These are phyloP conservation scores for Daldinia decipiens DNA, from an alignment of 495 filamentous ascomycete species.

Conservation along the genomic window DNA sequence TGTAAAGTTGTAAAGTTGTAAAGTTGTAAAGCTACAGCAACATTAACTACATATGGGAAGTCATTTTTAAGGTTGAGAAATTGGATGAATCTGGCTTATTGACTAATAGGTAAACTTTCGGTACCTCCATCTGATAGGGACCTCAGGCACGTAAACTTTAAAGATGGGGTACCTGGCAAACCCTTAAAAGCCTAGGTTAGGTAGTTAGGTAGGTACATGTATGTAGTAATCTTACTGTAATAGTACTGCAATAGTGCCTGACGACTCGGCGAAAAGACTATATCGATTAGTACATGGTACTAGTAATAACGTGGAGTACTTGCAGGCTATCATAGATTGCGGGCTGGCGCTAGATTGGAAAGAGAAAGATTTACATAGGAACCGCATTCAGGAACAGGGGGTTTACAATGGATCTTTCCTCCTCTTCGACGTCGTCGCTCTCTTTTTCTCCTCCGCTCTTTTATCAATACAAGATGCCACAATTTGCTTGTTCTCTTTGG, in stretches of 20 bases:
- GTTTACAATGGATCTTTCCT: slow-evolving; percentile 16
- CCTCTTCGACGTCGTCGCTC: slow-evolving; percentile 23
- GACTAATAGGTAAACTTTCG: too few species aligned
- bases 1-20: too few species aligned
- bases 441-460: slow-evolving; percentile 21
- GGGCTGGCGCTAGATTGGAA: slow-evolving; percentile 38
- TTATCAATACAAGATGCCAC: slow-evolving; percentile 37
- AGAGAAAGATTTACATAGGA: slow-evolving; percentile 34
- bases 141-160: slow-evolving; percentile 8
- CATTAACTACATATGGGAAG: slow-evolving; percentile 8
- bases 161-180: slow-evolving; percentile 1
- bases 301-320: slow-evolving; percentile 30
- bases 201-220: too few species aligned
- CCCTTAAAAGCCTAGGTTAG: slow-evolving; percentile 24
- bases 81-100: background rate
- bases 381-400: slow-evolving; percentile 39
- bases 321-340: slow-evolving; percentile 26
- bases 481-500: slow-evolving; percentile 29
- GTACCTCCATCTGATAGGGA: background rate
- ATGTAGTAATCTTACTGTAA: slow-evolving; percentile 42
- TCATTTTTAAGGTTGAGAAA: slow-evolving; percentile 7
- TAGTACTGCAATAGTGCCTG: slow-evolving; percentile 1
- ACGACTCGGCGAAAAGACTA: slow-evolving; percentile 9
- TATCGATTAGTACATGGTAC: slow-evolving; percentile 4
- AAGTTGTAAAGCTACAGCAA: background rate